Evolutionary conservation across 805 yeast species (phyloP), one percentile per base, ranked within the genome.

Genomic region (Komagataella phaffii): DNA sequence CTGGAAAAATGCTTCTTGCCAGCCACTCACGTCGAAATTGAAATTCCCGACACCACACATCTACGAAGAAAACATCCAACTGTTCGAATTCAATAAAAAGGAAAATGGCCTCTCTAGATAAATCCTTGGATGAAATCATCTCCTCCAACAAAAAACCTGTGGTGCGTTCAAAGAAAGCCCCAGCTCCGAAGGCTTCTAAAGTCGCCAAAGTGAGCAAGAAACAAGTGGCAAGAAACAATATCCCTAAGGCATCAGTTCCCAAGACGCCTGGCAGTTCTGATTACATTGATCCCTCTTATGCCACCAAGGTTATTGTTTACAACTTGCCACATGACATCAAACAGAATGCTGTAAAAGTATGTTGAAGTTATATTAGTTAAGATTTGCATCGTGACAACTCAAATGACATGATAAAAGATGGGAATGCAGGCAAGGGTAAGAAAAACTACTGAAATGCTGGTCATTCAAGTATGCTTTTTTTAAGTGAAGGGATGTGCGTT

Each of bases 41-140:
- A 30, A 10, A 30, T 30, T 30, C 40, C 14, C 14, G 14, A 30
- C 10, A 10, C 40, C 40, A 30, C 40, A 30, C 14, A 30, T 10
- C 40, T 30, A 10, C 40, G 40, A 14, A 30, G 23, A 30, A 30
- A 10, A 10, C 40, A 30, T 30, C 40, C 12, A 30, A 30, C 40
- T 30, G 14, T 30, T 46, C 50, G 24, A 46, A 30, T 17, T 30
- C 19, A 24, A 44, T 24, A n/a, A 21, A 45, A 19, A 49, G 24
- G 50, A 65, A 50, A 53, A 86, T 84, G 90, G 76, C 84, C 57
- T 77, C 85, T 62, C 79, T 91, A 72, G 96, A 91, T 72, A 85
- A 87, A 73, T 88, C 97, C 49, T 80, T 91, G 64, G 99, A 91
- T 74, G 97, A 89, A 61, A 91, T 91, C 68, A 86, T 91, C 64